These are phyloP conservation scores for Mycena pura DNA, from an alignment of 768 basidiomycete species.

Conservation along the genomic window DNA sequence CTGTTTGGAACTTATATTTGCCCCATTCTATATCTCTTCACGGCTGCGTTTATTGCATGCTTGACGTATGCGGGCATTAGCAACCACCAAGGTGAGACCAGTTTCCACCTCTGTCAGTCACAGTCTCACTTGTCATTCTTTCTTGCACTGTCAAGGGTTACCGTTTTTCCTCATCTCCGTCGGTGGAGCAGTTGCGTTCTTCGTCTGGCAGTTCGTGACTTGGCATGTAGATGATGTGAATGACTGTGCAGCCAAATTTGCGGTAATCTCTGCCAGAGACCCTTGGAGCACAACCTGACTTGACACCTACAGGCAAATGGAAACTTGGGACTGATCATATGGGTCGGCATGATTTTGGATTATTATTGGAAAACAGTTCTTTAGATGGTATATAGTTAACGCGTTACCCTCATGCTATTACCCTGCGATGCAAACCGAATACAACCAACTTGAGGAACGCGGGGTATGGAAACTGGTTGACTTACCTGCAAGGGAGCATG, in stretches of 20 bases:
- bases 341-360: neutral
- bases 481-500: too few relatives aligned
- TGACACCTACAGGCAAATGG: neutral
- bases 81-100: neutral
- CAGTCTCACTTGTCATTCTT: too few relatives aligned
- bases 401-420: too few relatives aligned
- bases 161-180: neutral
- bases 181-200: neutral
- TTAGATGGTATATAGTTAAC: too few relatives aligned
- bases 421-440: too few relatives aligned
- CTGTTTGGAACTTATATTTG: neutral
- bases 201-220: neutral
- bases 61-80: neutral
- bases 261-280: neutral
- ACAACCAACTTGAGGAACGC: too few relatives aligned
- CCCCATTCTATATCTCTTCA: neutral
- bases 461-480: too few relatives aligned
- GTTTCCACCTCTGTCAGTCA: too few relatives aligned
- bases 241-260: neutral
- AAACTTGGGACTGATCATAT: neutral
- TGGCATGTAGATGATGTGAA: neutral
- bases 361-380: neutral
- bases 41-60: neutral
- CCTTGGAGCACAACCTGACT: too few relatives aligned
- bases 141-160: neutral